These are phyloP conservation scores for Fusarium piperis DNA, from an alignment of 2,329 filamentous ascomycete genomes.

Conservation along the genomic window DNA sequence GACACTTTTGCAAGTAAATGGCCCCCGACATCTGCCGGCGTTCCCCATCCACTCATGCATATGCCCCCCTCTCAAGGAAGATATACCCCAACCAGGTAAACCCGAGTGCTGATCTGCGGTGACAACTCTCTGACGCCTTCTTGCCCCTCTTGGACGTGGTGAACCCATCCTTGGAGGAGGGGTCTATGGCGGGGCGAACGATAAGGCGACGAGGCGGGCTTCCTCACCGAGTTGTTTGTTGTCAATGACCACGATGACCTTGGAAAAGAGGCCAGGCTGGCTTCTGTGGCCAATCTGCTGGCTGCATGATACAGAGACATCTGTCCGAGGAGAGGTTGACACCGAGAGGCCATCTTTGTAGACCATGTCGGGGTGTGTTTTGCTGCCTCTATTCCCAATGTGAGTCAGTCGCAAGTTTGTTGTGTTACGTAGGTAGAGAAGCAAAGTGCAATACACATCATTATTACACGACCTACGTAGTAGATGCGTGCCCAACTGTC, in stretches of 20 bases:
- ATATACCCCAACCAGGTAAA: neutral
- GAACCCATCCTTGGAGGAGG: neutral
- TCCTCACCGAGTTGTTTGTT: neutral
- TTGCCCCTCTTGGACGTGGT: neutral
- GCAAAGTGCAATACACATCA: neutral
- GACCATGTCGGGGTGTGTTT: neutral
- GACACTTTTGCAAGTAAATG: neutral
- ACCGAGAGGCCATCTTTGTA: neutral
- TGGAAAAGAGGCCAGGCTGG: neutral
- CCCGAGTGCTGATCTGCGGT: constrained; percentile 7
- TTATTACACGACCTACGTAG: neutral
- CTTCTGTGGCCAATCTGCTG: neutral
- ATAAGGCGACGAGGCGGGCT: neutral
- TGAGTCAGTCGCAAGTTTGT: neutral
- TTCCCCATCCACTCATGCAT: neutral
- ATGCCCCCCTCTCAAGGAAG: neutral
- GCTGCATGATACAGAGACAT: neutral
- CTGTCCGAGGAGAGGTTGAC: neutral
- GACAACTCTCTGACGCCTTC: neutral
- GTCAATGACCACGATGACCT: neutral
- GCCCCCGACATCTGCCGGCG: neutral
- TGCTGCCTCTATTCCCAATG: neutral
- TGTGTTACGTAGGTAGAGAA: neutral
- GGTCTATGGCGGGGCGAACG: neutral
- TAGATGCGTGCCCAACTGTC: neutral